Evolutionary conservation across 2,329 filamentous ascomycete species (phyloP).

Genomic region (Nectriaceae sp.): DNA sequence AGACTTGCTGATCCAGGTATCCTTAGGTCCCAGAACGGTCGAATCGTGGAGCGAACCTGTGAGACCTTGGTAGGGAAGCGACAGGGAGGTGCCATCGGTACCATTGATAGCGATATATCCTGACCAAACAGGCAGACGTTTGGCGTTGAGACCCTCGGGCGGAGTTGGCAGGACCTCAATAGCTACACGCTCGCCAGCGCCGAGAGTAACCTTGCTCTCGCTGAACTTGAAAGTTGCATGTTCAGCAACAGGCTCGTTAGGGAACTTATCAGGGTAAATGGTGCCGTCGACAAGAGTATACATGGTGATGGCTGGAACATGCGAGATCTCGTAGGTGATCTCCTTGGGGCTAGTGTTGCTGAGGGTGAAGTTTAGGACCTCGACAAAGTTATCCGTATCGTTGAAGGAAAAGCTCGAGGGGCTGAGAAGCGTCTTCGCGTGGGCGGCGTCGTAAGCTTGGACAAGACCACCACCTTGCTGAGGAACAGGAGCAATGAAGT

Average conservation of each 20-base stretch:
- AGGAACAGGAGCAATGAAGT: conserved; percentile 53
- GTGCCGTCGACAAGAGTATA: conserved; percentile 46
- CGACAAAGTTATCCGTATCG: conserved; percentile 59
- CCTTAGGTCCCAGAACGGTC: conserved; percentile 22
- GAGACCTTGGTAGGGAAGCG: conserved; percentile 44
- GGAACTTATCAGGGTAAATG: conserved; percentile 44
- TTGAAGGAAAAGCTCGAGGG: conserved; percentile 64
- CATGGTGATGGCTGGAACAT: conserved; percentile 52
- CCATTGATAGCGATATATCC: conserved; percentile 45
- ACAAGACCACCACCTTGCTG: conserved; percentile 64
- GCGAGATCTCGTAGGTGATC: conserved; percentile 53
- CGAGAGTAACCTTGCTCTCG: conserved; percentile 45
- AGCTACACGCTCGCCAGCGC: conserved; percentile 43
- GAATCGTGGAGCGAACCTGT: conserved; percentile 36
- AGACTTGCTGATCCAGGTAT: conserved; percentile 35
- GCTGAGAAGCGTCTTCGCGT: conserved; percentile 53
- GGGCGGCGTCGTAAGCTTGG: conserved; percentile 60
- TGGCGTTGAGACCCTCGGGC: conserved; percentile 37
- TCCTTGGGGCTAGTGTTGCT: conserved; percentile 52
- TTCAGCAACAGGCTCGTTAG: conserved; percentile 44
- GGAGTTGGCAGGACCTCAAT: conserved; percentile 48
- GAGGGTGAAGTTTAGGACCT: conserved; percentile 54
- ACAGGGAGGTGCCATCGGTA: conserved; percentile 38
- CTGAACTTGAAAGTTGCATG: conserved; percentile 47
- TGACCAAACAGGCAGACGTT: conserved; percentile 43